phyloP scores from a whole-genome alignment of 1,139 yeast genomes.

The Meyerozyma athensensis region DNA sequence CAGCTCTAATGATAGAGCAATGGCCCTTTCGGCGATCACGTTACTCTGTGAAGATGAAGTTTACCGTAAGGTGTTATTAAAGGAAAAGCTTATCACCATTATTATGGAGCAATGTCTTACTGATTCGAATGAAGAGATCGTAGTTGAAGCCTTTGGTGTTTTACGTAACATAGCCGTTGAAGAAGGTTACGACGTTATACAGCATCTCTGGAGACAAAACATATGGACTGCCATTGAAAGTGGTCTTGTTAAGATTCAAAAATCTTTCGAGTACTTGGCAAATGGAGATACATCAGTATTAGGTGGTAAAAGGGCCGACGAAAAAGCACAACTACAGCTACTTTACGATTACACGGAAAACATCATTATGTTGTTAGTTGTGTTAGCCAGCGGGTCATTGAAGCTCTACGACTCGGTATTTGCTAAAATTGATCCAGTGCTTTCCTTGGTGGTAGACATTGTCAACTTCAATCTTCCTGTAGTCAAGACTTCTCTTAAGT shows the following conservation, averaged over 20 bases:
- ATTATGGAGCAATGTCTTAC: constrained; percentile 61
- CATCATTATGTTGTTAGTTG: constrained; percentile 61
- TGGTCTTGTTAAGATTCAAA: constrained; percentile 46
- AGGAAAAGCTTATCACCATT: constrained; percentile 63
- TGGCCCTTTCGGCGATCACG: constrained; percentile 73
- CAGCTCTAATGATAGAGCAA: constrained; percentile 66
- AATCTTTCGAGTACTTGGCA: constrained; percentile 41
- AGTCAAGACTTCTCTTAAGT: constrained; percentile 34
- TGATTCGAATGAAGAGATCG: constrained; percentile 69
- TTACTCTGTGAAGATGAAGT: constrained; percentile 65
- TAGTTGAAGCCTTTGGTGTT: constrained; percentile 76
- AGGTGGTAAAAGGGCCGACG: constrained; percentile 18
- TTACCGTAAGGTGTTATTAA: constrained; percentile 58
- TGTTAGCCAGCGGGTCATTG: constrained; percentile 61
- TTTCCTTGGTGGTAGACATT: constrained; percentile 40
- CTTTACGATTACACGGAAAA: constrained; percentile 71
- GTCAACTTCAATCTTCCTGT: constrained; percentile 29
- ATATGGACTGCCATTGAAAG: constrained; percentile 59
- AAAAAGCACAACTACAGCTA: constrained; percentile 41
- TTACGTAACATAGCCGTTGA: constrained; percentile 75
- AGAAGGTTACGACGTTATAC: constrained; percentile 84
- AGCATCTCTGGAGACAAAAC: constrained; percentile 71
- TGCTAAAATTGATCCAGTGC: constrained; percentile 37
- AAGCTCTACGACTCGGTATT: constrained; percentile 53
- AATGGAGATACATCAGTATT: constrained; percentile 8